Base-by-base conservation (phyloP, 2,329 filamentous ascomycete species). In the Metarhizium album region DNA sequence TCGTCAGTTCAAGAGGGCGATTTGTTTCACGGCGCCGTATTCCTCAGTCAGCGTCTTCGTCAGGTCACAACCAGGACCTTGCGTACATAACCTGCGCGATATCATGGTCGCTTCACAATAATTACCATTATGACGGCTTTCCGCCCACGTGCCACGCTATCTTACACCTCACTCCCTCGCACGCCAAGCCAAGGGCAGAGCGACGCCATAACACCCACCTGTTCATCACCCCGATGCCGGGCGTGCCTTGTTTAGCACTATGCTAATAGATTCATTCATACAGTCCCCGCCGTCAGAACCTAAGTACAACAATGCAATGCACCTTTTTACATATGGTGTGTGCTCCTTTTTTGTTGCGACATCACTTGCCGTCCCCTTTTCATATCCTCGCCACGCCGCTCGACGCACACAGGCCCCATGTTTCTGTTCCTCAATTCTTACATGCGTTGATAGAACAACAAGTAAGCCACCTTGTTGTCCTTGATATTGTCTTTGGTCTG, bases 391-490 rank as follows among this genome's bases (percentile, higher is more conserved):
- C 24, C 24, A 35, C 9, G 9, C 27, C n/a, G n/a, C 14, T 23
- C 16, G 5, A 16, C 4, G 27, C 37, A 40, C 8, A 18, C 14
- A 9, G 11, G 37, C 3, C 11, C n/a, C 3, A 9, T 5, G 5
- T 2, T 20, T 20, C 42, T 40, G 11, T 22, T 46, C 42, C 22
- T 5, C 22, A 23, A 43, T 43, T n/a, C 3, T 62, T 58, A 80
- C 54, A 93, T 79, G 61, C 82, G 82, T 72, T 96, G 86, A 68
- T 98, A 98, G 71, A 98, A 95, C 63, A 98, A 72, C 58, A 98
- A 81, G 70, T 98, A 98, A 3, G 93, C 93, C 52, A 96, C 91
- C 75, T 95, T 95, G 75, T 91, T 95, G 67, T 97, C 91, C 68
- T 88, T 89, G 63, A 87, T 78, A 57, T 71, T 79, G 59, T 83